These are phyloP conservation scores for Scenedesmus sp. DNA, from an alignment of 163 green algal species.

Conservation along the genomic window DNA sequence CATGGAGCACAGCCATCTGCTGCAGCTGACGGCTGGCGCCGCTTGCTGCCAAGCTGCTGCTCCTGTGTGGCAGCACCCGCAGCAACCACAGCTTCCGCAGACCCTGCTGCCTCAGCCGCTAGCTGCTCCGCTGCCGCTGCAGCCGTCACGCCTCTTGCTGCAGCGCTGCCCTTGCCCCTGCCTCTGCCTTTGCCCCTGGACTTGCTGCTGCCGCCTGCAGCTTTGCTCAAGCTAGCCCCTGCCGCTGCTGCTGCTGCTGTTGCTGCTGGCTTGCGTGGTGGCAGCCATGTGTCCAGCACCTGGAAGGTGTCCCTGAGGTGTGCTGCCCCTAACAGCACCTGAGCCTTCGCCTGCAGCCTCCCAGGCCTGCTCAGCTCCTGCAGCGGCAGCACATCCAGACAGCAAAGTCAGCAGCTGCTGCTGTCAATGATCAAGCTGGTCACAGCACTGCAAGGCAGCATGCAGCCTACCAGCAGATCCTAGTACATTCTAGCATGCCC, in stretches of 20 bases:
- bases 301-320: not conserved
- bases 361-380: not conserved
- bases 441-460: not conserved
- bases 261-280: not conserved
- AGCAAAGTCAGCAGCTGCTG: too few species aligned
- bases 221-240: not conserved
- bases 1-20: not conserved
- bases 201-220: not conserved
- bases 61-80: not conserved
- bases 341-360: constrained; percentile 19
- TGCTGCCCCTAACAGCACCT: constrained; percentile 22
- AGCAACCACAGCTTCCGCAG: not conserved
- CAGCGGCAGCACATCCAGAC: not conserved
- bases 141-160: not conserved
- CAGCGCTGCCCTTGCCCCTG: not conserved
- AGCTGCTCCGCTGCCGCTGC: not conserved
- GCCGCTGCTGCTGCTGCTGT: not conserved
- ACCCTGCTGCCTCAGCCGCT: too few species aligned
- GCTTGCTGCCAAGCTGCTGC: constrained; percentile 2
- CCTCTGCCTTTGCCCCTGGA: not conserved
- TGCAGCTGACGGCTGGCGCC: not conserved
- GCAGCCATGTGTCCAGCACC: not conserved
- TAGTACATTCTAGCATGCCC: too few species aligned
- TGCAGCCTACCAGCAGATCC: too few species aligned
- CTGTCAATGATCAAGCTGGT: too few species aligned